A percentile compares a stretch with the other conserved stretches of the same genome.
Conservation (phyloP, 2,329 filamentous ascomycete genomes). For the Curvularia eragrostidis region DNA sequence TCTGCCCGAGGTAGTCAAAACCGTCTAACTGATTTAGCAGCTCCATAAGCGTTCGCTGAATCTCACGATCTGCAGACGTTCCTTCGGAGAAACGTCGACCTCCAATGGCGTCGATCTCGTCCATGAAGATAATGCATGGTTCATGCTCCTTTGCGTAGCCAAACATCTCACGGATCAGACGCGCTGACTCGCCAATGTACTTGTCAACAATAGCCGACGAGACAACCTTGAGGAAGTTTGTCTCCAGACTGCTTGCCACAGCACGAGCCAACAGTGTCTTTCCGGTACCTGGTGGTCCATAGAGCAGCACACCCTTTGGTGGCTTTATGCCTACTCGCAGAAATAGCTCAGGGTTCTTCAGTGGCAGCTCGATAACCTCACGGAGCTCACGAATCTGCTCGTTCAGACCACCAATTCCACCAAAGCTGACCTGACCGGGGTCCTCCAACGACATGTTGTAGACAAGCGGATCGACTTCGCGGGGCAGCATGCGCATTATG, state of each 20-base stretch:
- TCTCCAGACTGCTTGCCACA: conserved; percentile 94
- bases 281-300: conserved; percentile 94
- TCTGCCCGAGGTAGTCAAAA: conserved; percentile 99
- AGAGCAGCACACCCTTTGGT: conserved; percentile 94
- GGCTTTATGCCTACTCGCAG: conserved; percentile 97
- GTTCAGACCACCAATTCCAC: conserved; percentile 95
- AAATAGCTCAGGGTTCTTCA: conserved; percentile 99
- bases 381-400: conserved; percentile 97
- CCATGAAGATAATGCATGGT: conserved; percentile 99
- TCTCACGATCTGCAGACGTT: conserved; percentile 96
- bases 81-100: conserved; percentile 96
- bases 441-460: conserved; percentile 99
- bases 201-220: conserved; percentile 99
- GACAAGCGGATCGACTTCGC: conserved; percentile 96
- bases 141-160: conserved; percentile 99
- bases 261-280: conserved; percentile 95
- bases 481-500: conserved; percentile 99
- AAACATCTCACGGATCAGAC: conserved; percentile 98
- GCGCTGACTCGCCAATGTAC: conserved; percentile 97
- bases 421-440: conserved; percentile 96
- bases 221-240: conserved; percentile 98
- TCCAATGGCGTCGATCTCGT: conserved; percentile 99
- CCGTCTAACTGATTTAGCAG: conserved; percentile 97
- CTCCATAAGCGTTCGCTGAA: conserved; percentile 98
- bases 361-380: conserved; percentile 95